Evolutionary conservation across 2,329 filamentous ascomycete species (phyloP).

Genomic region (Alternaria atra): DNA sequence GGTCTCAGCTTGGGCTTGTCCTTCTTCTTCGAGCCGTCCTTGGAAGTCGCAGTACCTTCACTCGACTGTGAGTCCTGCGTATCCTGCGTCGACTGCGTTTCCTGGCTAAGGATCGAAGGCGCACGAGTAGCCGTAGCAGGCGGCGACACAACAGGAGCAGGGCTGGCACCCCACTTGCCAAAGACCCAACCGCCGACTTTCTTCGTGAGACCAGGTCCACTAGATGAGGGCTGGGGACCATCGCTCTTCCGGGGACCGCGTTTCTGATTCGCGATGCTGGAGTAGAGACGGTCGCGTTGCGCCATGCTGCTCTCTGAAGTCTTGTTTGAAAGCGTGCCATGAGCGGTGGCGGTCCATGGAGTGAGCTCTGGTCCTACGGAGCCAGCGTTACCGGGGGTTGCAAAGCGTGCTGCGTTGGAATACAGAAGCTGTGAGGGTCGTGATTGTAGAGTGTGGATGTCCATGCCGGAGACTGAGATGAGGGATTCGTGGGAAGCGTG

Average conservation of each 20-base stretch:
- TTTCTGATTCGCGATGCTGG: conserved; percentile 39
- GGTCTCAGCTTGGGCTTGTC: conserved; percentile 37
- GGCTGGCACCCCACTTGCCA: conserved; percentile 68
- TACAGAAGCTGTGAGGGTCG: conserved; percentile 78
- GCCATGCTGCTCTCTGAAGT: conserved; percentile 62
- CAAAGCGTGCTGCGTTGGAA: conserved; percentile 61
- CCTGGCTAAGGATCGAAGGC: conserved; percentile 27
- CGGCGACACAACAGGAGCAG: conserved; percentile 46
- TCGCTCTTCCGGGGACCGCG: conserved; percentile 33
- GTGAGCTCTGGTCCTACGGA: conserved; percentile 52
- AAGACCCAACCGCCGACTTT: conserved; percentile 73
- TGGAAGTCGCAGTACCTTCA: conserved; percentile 19
- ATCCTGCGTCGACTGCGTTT: conserved; percentile 27
- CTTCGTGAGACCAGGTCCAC: conserved; percentile 54
- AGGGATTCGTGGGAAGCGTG: conserved; percentile 86
- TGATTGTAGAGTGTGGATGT: conserved; percentile 83
- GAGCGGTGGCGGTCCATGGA: conserved; percentile 57
- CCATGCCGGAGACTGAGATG: conserved; percentile 84
- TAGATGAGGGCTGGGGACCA: conserved; percentile 19
- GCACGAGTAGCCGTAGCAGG: conserved; percentile 27
- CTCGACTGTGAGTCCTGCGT: conserved; percentile 18
- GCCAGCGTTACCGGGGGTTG: conserved; percentile 55
- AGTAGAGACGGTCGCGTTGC: conserved; percentile 62
- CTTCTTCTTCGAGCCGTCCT: conserved; percentile 16
- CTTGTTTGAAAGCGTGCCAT: conserved; percentile 61